Base-by-base conservation (phyloP, 129 eudicot species). In the Pulicaria dysenterica region DNA sequence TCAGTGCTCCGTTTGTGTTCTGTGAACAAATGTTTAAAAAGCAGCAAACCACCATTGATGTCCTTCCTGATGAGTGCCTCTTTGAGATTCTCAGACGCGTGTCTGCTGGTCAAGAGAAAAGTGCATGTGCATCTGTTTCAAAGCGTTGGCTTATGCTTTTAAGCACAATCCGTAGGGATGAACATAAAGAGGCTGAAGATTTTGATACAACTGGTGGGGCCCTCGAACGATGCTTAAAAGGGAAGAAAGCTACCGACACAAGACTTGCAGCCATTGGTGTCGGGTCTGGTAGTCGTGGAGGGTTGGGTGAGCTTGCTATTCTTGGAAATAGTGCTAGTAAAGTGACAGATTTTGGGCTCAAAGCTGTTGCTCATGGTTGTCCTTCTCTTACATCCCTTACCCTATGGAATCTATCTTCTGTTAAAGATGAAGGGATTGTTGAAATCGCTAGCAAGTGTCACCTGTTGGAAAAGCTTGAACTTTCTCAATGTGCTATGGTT, bases 241-340 rank as follows among this genome's bases (percentile, higher is more conserved):
- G 96, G 55, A 89, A 89, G 65, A 85, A 89, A 64, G 96, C 98
- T 45, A 89, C 95, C 0, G 90, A 92, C 79, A 72, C 89, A 19
- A 87, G 98, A 63, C 87, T 92, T 77, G 96, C 96, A 56, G 89
- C 98, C 16, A 84, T 89, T 59, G 83, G 96, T 76, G 77, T 89
- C 64, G 96, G 96, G 45, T 79, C 95, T 5, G 74, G 84, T 60
- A 56, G 68, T 48, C 92, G 84, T 59, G 98, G 98, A 67, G 96
- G 95, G 36, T 51, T 92, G 3, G 95, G 92, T 38, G 87, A 92
- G 83, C 98, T 92, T 19, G 67, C 85, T 3, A 80, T 92, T 45
- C 54, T 78, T 60, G 98, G 98, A 69, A 72, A 44, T 58, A 55
- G 54, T 60, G 53, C 82, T 15, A 84, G 95, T 67, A 82, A 90